These are phyloP conservation scores for Xylaria multiplex DNA, from an alignment of 2,329 filamentous ascomycete genomes.

Conservation along the genomic window DNA sequence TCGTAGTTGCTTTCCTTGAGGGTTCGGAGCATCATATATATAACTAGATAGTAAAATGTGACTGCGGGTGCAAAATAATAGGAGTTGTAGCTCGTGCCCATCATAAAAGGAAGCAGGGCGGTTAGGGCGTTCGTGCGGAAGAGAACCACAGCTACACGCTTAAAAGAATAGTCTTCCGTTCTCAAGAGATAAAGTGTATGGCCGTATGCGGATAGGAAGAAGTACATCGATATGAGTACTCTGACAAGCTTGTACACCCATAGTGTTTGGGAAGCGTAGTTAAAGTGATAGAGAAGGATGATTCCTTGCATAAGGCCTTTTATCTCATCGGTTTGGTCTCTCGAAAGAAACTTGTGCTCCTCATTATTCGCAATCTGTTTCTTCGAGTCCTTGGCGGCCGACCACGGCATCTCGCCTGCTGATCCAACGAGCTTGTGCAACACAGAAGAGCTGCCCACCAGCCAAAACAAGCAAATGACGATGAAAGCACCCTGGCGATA, in stretches of 20 bases:
- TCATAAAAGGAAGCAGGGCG: slow-evolving; percentile 62
- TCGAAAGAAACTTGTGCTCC: slow-evolving; percentile 58
- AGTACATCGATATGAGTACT: slow-evolving; percentile 65
- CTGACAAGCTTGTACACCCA: slow-evolving; percentile 66
- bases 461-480: slow-evolving; percentile 42
- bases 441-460: slow-evolving; percentile 41
- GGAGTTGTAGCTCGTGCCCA: slow-evolving; percentile 64
- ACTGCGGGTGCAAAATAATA: slow-evolving; percentile 70
- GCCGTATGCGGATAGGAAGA: slow-evolving; percentile 71
- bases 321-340: slow-evolving; percentile 71
- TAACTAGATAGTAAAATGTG: slow-evolving; percentile 70
- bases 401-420: slow-evolving; percentile 24
- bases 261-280: slow-evolving; percentile 60
- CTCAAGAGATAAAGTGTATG: slow-evolving; percentile 68
- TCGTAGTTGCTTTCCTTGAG: slow-evolving; percentile 56
- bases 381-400: slow-evolving; percentile 33
- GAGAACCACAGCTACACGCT: slow-evolving; percentile 62
- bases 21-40: slow-evolving; percentile 62
- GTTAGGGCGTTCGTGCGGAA: slow-evolving; percentile 68
- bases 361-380: slow-evolving; percentile 30
- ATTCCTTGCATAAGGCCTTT: slow-evolving; percentile 73
- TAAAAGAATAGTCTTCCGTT: slow-evolving; percentile 66
- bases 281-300: slow-evolving; percentile 66
- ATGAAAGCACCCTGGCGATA: slow-evolving; percentile 49
- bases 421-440: slow-evolving; percentile 30